Evolutionary conservation across 768 basidiomycete genomes (phyloP).

Genomic region (Mycena venus): DNA sequence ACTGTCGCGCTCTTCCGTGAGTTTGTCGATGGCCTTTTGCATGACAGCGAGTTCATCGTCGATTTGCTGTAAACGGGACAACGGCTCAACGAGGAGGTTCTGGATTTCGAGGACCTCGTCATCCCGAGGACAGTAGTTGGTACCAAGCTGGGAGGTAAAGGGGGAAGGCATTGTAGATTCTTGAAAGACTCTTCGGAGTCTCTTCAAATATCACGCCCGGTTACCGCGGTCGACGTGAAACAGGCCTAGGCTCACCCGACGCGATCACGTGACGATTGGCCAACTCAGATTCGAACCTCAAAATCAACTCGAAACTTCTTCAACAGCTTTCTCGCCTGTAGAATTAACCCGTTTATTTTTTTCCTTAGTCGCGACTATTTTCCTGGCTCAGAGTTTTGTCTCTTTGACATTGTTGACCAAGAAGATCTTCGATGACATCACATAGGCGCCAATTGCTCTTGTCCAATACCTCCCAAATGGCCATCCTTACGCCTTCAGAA

Average conservation of each 20-base stretch:
- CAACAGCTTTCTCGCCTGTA: no score
- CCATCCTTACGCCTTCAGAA: slow-evolving; percentile 24
- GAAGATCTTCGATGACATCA: background rate
- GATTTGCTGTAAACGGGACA: background rate
- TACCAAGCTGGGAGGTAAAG: slow-evolving; percentile 4
- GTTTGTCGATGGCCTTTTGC: background rate
- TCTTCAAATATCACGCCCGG: no score
- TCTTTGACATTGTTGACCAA: background rate
- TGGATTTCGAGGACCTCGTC: slow-evolving; percentile 3
- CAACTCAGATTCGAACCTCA: no score
- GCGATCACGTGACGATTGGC: no score
- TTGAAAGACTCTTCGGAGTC: no score
- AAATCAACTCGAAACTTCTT: no score
- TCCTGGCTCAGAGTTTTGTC: no score
- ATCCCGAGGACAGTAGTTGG: slow-evolving; percentile 18
- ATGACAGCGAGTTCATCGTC: background rate
- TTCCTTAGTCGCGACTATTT: no score
- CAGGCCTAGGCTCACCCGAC: no score
- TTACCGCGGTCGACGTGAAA: no score
- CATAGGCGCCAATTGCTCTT: background rate
- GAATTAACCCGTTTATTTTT: no score
- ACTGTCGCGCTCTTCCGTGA: background rate
- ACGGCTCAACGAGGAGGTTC: background rate
- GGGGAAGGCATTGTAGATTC: background rate
- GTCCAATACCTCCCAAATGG: background rate